A percentile compares a stretch with the other conserved stretches of the same genome.
Evolutionary conservation across 495 filamentous ascomycete genomes (phyloP).

Genomic region (Penicillium canariense): DNA sequence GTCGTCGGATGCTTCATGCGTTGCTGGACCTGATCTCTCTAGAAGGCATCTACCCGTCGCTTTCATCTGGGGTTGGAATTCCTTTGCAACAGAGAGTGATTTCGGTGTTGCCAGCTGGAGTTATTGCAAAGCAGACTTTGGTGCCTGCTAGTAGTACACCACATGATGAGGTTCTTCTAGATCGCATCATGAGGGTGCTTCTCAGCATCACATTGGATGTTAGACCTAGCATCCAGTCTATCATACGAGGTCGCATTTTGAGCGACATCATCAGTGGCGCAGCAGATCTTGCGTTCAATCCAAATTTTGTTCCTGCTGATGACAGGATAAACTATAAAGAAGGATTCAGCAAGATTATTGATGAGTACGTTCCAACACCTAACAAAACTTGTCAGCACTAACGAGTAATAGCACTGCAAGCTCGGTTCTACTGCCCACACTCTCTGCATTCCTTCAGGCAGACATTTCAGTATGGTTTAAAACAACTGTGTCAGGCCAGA

Average conservation of each 20-base stretch:
- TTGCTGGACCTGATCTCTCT: constrained; percentile 54
- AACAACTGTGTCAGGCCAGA: constrained; percentile 45
- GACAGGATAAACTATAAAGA: constrained; percentile 24
- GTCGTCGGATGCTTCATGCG: constrained; percentile 46
- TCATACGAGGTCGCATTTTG: constrained; percentile 43
- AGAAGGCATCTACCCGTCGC: constrained; percentile 56
- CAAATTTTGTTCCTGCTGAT: constrained; percentile 17
- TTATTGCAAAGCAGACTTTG: constrained; percentile 40
- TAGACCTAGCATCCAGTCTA: constrained; percentile 38
- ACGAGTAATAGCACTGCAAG: constrained; percentile 38
- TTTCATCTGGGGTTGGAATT: constrained; percentile 53
- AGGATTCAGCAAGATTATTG: constrained; percentile 37
- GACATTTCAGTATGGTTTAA: constrained; percentile 49
- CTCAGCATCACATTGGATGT: constrained; percentile 33
- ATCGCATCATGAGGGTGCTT: constrained; percentile 27
- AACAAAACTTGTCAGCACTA: constrained; percentile 11
- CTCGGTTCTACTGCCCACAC: constrained; percentile 40
- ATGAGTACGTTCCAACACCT: constrained; percentile 35
- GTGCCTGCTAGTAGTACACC: constrained; percentile 16
- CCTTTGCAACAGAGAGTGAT: constrained; percentile 54
- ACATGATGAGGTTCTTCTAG: constrained; percentile 33
- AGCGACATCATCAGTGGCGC: constrained; percentile 45
- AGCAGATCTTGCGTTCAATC: constrained; percentile 43
- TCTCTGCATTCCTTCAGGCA: constrained; percentile 48
- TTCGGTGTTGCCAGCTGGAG: constrained; percentile 46